Conservation (phyloP, 495 filamentous ascomycete species). For the Gamarada debralockiae region DNA sequence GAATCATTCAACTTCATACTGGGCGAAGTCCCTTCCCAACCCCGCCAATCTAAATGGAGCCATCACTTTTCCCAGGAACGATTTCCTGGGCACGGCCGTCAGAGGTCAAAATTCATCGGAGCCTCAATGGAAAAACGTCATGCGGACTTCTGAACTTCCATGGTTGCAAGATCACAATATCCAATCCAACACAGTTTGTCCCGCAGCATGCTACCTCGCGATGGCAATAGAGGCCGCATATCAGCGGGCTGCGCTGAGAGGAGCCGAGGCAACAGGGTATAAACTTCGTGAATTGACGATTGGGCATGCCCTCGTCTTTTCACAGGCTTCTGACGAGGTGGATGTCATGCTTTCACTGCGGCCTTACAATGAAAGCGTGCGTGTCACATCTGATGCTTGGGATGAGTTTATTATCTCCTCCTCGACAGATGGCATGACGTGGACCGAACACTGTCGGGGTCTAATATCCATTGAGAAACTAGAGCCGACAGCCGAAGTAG, state of each 20-base stretch:
- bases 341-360: background rate
- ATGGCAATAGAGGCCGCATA: slow-evolving; percentile 40
- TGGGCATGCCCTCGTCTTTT: background rate
- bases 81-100: background rate
- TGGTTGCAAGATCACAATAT: background rate
- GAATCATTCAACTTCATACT: slow-evolving; percentile 29
- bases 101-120: too few relatives aligned
- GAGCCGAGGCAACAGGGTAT: background rate
- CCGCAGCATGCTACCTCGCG: slow-evolving; percentile 40
- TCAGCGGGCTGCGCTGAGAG: slow-evolving; percentile 25
- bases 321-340: background rate
- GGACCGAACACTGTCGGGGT: background rate
- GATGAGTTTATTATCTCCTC: slow-evolving; percentile 4
- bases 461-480: slow-evolving; percentile 25
- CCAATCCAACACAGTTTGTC: slow-evolving; percentile 6
- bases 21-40: slow-evolving; percentile 38
- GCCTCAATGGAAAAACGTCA: too few relatives aligned
- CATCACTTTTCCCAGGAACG: slow-evolving; percentile 19
- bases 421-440: background rate
- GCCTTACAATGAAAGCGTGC: background rate
- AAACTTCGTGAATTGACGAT: background rate
- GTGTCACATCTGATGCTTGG: slow-evolving; percentile 19
- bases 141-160: too few relatives aligned
- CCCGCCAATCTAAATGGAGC: slow-evolving; percentile 24
- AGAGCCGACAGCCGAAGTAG: too few relatives aligned